Evolutionary conservation across 352 stramenopile genomes (phyloP).

Genomic region (Phytophthora tubulina): DNA sequence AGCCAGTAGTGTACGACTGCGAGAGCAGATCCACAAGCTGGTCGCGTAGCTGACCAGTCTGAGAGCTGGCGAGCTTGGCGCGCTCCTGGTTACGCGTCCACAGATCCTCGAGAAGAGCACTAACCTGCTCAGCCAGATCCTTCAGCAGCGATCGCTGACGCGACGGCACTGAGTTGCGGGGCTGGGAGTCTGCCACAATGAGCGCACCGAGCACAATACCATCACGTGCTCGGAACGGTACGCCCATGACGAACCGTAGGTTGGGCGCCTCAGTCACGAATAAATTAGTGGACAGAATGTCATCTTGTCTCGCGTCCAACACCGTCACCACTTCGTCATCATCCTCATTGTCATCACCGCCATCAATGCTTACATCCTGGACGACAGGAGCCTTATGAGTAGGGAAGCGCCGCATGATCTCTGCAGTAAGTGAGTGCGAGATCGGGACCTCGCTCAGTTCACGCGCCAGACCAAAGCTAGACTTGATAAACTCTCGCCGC

Average conservation of each 20-base stretch:
- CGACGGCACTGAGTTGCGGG: slow-evolving; percentile 40
- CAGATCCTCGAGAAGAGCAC: slow-evolving; percentile 55
- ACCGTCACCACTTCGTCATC: slow-evolving; percentile 48
- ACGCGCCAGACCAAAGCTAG: slow-evolving; percentile 51
- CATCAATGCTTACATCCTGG: slow-evolving; percentile 39
- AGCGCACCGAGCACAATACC: slow-evolving; percentile 66
- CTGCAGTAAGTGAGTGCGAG: slow-evolving; percentile 63
- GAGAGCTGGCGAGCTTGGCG: slow-evolving; percentile 33
- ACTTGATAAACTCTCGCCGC: slow-evolving; percentile 66
- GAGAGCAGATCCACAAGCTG: slow-evolving; percentile 59
- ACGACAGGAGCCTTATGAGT: slow-evolving; percentile 18
- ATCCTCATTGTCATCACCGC: slow-evolving; percentile 34
- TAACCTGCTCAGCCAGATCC: slow-evolving; percentile 57
- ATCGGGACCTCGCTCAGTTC: slow-evolving; percentile 54
- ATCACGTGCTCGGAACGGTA: slow-evolving; percentile 59
- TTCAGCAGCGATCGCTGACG: slow-evolving; percentile 48
- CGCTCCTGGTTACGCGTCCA: slow-evolving; percentile 47
- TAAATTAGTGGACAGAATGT: slow-evolving; percentile 55
- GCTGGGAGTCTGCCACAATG: slow-evolving; percentile 60
- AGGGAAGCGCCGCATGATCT: slow-evolving; percentile 64
- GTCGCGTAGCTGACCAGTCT: slow-evolving; percentile 50
- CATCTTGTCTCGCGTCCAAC: slow-evolving; percentile 55
- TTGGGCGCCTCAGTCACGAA: slow-evolving; percentile 65
- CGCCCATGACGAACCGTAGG: slow-evolving; percentile 64
- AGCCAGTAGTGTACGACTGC: slow-evolving; percentile 60